phyloP scores from a whole-genome alignment of 2,329 filamentous ascomycete species.

The Coccinonectria pachysandricola region DNA sequence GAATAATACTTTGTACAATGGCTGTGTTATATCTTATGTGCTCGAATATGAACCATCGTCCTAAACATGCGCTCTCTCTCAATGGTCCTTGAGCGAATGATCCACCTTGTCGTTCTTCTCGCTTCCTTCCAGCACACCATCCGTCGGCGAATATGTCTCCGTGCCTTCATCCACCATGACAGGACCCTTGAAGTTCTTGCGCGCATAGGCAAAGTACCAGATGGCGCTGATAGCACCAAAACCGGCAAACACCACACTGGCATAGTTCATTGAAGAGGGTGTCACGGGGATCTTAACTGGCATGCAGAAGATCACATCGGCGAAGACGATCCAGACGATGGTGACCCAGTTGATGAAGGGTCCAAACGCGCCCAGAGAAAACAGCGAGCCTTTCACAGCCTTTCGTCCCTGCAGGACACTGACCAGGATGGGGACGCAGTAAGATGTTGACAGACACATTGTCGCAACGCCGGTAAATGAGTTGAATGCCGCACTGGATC shows the following conservation, averaged over 20 bases:
- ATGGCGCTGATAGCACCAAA: constrained; percentile 48
- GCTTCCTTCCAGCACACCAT: too few species aligned
- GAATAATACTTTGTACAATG: too few species aligned
- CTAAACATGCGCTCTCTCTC: too few species aligned
- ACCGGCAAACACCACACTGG: constrained; percentile 53
- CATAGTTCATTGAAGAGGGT: constrained; percentile 53
- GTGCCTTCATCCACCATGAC: constrained; percentile 10
- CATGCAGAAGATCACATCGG: constrained; percentile 69
- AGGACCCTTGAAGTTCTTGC: constrained; percentile 55
- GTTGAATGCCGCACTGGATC: constrained; percentile 66
- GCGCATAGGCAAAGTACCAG: constrained; percentile 54
- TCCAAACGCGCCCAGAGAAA: constrained; percentile 59
- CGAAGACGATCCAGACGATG: constrained; percentile 59
- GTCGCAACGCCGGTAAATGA: constrained; percentile 72
- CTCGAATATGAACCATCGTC: too few species aligned
- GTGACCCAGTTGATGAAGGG: constrained; percentile 57
- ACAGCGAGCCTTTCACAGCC: constrained; percentile 54
- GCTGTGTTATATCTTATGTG: too few species aligned
- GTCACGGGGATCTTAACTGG: constrained; percentile 50
- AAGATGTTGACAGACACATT: constrained; percentile 66
- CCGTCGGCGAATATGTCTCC: too few species aligned
- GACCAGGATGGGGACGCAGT: constrained; percentile 66
- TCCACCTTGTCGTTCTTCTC: too few species aligned
- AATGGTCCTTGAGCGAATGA: too few species aligned
- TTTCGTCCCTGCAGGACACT: constrained; percentile 56